A percentile compares a stretch with the other conserved stretches of the same genome.
Conservation (phyloP, 2,329 filamentous ascomycete species). For the Aspergillus vadensis region DNA sequence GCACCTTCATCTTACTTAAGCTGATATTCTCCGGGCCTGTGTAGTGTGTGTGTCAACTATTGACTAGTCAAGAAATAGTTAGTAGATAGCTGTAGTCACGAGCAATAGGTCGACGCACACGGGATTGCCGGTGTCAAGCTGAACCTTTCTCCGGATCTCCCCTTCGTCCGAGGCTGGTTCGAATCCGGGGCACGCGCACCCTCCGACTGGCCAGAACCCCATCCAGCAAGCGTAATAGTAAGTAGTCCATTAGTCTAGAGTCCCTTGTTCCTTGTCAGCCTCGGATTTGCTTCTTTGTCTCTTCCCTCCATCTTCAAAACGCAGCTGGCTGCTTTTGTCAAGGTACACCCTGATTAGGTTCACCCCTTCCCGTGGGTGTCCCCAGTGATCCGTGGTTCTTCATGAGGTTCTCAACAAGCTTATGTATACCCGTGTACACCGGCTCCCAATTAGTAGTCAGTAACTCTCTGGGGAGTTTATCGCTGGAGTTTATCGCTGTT, state of each 20-base stretch:
- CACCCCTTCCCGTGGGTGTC: background rate
- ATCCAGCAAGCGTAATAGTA: background rate
- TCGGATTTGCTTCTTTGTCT: background rate
- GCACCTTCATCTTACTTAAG: no score
- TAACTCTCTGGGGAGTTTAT: background rate
- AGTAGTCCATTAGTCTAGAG: background rate
- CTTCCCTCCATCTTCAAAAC: background rate
- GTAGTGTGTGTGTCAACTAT: no score
- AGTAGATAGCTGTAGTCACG: background rate
- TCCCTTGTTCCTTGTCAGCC: background rate
- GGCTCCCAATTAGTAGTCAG: background rate
- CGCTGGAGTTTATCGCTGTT: background rate
- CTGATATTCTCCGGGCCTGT: no score
- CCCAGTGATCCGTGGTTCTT: slow-evolving; percentile 1
- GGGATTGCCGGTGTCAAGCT: slow-evolving; percentile 21
- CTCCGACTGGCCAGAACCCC: slow-evolving; percentile 10
- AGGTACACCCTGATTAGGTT: slow-evolving; percentile 8
- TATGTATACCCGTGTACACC: background rate
- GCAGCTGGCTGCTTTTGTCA: slow-evolving; percentile 1
- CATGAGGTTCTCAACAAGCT: slow-evolving; percentile 1
- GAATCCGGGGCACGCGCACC: slow-evolving; percentile 16
- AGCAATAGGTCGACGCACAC: background rate
- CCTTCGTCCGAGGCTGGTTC: slow-evolving; percentile 32
- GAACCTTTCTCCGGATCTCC: slow-evolving; percentile 30
- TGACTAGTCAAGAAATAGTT: no score